Evolutionary conservation across 73 alveolate genomes (phyloP).

Genomic region (Uronychia setigera): DNA sequence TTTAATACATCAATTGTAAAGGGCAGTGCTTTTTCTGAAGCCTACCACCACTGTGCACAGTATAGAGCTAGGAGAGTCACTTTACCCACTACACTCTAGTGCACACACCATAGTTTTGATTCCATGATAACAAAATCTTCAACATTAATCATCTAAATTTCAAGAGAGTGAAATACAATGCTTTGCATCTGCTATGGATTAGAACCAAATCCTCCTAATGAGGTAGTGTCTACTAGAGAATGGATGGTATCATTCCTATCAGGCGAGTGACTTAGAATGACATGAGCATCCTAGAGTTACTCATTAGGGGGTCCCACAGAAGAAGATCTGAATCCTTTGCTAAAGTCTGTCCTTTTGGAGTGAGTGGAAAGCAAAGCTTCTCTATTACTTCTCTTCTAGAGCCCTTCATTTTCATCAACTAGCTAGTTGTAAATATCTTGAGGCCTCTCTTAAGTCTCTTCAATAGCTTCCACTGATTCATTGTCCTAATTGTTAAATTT

Average conservation of each 20-base stretch:
- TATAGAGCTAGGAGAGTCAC: not conserved
- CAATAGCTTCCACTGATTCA: not conserved
- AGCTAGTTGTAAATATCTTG: not conserved
- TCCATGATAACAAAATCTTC: not conserved
- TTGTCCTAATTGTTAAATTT: no score
- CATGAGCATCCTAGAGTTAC: no score
- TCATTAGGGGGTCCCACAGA: not conserved
- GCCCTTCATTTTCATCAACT: not conserved
- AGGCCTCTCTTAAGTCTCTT: not conserved
- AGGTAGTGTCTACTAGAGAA: not conserved
- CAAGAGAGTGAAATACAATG: not conserved
- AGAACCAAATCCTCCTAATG: not conserved
- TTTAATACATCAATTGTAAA: not conserved
- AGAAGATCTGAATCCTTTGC: not conserved
- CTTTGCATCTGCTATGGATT: not conserved
- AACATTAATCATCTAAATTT: not conserved
- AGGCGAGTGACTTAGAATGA: not conserved
- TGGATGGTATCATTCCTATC: not conserved
- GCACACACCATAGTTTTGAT: not conserved
- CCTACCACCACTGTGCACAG: conserved; percentile 1
- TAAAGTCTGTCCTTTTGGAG: not conserved
- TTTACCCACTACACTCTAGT: not conserved
- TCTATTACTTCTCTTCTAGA: no score
- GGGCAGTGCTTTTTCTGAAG: not conserved
- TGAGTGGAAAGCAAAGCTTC: not conserved